Conservation (phyloP, 2,329 filamentous ascomycete genomes). For the Lachnellula subtilissima region DNA sequence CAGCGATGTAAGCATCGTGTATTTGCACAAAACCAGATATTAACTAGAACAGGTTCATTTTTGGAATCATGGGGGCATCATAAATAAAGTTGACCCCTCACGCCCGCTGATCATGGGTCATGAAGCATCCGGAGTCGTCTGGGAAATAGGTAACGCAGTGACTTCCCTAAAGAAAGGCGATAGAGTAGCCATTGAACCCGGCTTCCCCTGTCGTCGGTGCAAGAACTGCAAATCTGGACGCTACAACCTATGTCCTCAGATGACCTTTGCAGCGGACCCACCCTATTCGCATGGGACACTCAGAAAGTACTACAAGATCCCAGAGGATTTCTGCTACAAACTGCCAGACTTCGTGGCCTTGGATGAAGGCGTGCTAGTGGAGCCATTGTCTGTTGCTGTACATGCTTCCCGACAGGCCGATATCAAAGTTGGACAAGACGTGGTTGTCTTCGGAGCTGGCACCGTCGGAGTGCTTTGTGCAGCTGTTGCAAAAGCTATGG, state of each 20-base stretch:
- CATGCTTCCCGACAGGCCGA: slow-evolving; percentile 41
- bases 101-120: slow-evolving; percentile 45
- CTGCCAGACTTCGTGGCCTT: slow-evolving; percentile 41
- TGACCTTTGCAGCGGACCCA: slow-evolving; percentile 46
- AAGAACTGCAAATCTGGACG: slow-evolving; percentile 37
- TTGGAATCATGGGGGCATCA: slow-evolving; percentile 42
- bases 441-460: slow-evolving; percentile 45
- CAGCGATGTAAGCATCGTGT: slow-evolving; percentile 38
- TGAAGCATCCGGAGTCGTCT: slow-evolving; percentile 36
- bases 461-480: slow-evolving; percentile 45
- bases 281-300: slow-evolving; percentile 44
- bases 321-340: slow-evolving; percentile 44
- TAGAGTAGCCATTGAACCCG: slow-evolving; percentile 45
- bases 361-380: slow-evolving; percentile 49
- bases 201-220: slow-evolving; percentile 42
- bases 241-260: slow-evolving; percentile 41
- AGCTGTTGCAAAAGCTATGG: slow-evolving; percentile 42
- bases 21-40: neutral
- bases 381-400: slow-evolving; percentile 49
- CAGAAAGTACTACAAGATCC: slow-evolving; percentile 43
- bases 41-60: slow-evolving; percentile 16
- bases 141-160: slow-evolving; percentile 14
- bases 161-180: slow-evolving; percentile 31
- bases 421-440: slow-evolving; percentile 37
- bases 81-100: slow-evolving; percentile 41